Percentiles rank a stretch among this genome's conserved stretches.
These are phyloP conservation scores for Porphyrellus sp. DNA, from an alignment of 1,284 basidiomycete genomes.

Conservation along the genomic window DNA sequence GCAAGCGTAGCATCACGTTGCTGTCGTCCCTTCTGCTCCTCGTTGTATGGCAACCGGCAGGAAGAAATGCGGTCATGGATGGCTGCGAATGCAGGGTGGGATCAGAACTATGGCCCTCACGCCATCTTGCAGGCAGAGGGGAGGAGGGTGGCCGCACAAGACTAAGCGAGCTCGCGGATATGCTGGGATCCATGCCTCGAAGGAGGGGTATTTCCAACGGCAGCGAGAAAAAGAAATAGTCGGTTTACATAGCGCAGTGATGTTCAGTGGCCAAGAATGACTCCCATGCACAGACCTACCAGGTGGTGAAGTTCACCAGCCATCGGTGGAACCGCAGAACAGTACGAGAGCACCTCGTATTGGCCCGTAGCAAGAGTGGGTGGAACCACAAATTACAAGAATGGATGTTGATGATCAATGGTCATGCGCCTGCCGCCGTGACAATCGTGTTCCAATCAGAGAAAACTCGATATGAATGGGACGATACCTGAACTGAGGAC, in stretches of 20 bases:
- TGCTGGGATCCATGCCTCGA: slow-evolving; percentile 24
- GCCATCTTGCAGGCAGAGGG: slow-evolving; percentile 33
- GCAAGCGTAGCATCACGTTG: slow-evolving; percentile 32
- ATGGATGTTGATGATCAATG: slow-evolving; percentile 9
- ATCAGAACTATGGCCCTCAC: slow-evolving; percentile 24
- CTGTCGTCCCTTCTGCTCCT: slow-evolving; percentile 31
- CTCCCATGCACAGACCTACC: slow-evolving; percentile 6
- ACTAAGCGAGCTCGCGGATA: slow-evolving; percentile 30
- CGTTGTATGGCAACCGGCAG: slow-evolving; percentile 27
- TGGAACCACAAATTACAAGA: slow-evolving; percentile 1
- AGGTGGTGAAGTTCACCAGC: background rate
- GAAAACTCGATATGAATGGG: slow-evolving; percentile 23
- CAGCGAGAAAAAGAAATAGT: slow-evolving; percentile 9
- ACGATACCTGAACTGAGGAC: slow-evolving; percentile 11
- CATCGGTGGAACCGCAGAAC: slow-evolving; percentile 2
- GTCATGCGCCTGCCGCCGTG: slow-evolving; percentile 15
- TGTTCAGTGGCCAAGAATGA: slow-evolving; percentile 4
- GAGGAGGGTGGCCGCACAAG: slow-evolving; percentile 27
- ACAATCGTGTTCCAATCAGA: slow-evolving; percentile 19
- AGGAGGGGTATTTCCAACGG: slow-evolving; percentile 17
- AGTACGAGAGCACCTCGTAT: background rate
- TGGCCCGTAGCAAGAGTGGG: slow-evolving; percentile 13
- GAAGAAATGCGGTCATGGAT: slow-evolving; percentile 23
- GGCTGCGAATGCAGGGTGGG: slow-evolving; percentile 27
- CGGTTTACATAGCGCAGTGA: slow-evolving; percentile 6